phyloP scores from a whole-genome alignment of 805 yeast species.

The Candida ovalis region DNA sequence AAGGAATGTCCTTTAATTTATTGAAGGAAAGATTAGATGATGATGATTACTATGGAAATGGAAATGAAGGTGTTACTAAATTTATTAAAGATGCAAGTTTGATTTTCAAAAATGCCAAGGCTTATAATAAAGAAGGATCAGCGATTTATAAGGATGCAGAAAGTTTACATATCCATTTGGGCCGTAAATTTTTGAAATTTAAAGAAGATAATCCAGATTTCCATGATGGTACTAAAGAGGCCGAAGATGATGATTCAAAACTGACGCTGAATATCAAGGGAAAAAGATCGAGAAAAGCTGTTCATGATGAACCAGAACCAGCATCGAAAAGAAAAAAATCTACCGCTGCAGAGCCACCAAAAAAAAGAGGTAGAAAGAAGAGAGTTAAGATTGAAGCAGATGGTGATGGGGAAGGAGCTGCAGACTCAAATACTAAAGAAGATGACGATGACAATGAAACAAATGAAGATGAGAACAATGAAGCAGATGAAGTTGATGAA shows the following conservation, averaged over 20 bases:
- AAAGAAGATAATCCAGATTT: slow-evolving; percentile 25
- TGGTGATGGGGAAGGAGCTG: not conserved
- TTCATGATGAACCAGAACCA: not conserved
- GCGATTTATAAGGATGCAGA: slow-evolving; percentile 69
- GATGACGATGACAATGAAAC: slow-evolving; percentile 8
- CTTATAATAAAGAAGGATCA: slow-evolving; percentile 72
- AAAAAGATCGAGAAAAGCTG: slow-evolving; percentile 6
- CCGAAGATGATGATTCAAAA: slow-evolving; percentile 8
- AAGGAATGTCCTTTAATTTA: slow-evolving; percentile 69
- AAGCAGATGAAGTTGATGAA: slow-evolving; percentile 7
- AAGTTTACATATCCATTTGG: slow-evolving; percentile 51
- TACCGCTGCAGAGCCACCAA: not conserved
- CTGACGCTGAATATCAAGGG: slow-evolving; percentile 3
- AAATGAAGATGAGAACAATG: slow-evolving; percentile 7
- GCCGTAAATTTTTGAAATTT: slow-evolving; percentile 35
- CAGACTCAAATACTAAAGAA: not conserved
- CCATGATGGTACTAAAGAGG: slow-evolving; percentile 17
- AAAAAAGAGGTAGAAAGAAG: not conserved
- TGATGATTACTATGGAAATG: slow-evolving; percentile 45
- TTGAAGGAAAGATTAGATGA: slow-evolving; percentile 54
- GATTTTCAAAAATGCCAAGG: slow-evolving; percentile 75
- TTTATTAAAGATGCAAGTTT: slow-evolving; percentile 56
- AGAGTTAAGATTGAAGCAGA: not conserved
- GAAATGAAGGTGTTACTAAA: slow-evolving; percentile 47
- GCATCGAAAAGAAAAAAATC: slow-evolving; percentile 8